phyloP scores from a whole-genome alignment of 306 rosid genomes.

The Datisca glomerata region DNA sequence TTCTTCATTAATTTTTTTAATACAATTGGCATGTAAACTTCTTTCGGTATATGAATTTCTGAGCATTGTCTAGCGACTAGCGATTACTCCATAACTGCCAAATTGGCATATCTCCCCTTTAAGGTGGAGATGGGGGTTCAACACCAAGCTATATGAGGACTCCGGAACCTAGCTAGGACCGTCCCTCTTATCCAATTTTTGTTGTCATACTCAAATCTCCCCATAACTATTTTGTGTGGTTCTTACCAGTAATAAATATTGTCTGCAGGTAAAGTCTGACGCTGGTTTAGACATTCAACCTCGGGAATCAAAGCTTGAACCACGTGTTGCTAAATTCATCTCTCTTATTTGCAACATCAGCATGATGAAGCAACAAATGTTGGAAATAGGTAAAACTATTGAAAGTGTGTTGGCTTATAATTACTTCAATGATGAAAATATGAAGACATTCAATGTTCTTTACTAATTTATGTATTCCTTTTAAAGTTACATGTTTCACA shows the following conservation, averaged over 20 bases:
- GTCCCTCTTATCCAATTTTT: too few species aligned
- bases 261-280: slow-evolving; percentile 34
- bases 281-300: slow-evolving; percentile 41
- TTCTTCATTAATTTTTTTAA: too few species aligned
- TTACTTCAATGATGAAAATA: too few species aligned
- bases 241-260: slow-evolving; percentile 20
- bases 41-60: too few species aligned
- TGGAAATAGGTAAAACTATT: slow-evolving; percentile 80
- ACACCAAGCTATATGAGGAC: background rate
- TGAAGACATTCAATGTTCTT: background rate
- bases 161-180: too few species aligned
- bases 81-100: too few species aligned
- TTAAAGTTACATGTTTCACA: slow-evolving; percentile 1
- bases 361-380: slow-evolving; percentile 99
- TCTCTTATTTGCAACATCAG: slow-evolving; percentile 81
- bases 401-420: slow-evolving; percentile 5
- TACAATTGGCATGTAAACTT: too few species aligned
- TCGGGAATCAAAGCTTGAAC: slow-evolving; percentile 57
- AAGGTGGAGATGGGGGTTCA: background rate
- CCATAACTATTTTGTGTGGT: too few species aligned
- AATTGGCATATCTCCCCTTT: too few species aligned
- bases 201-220: too few species aligned
- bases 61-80: too few species aligned
- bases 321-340: slow-evolving; percentile 60
- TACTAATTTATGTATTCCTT: slow-evolving; percentile 1